Evolutionary conservation across 1,284 basidiomycete species (phyloP).

Genomic region (Pseudozyma flocculosa): DNA sequence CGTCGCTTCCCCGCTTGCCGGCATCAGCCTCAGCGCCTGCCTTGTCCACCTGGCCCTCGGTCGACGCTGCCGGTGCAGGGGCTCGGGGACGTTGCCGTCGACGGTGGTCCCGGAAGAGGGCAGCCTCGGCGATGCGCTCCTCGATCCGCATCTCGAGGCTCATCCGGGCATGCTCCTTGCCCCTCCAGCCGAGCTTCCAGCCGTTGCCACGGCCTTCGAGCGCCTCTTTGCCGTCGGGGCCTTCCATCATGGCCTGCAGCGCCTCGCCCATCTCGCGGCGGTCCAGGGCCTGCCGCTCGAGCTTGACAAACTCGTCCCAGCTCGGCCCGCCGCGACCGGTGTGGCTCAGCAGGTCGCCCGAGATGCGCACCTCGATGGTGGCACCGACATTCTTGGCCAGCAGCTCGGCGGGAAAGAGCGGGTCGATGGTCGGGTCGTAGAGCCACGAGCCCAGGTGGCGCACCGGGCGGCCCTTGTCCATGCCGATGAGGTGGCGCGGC

Average conservation of each 20-base stretch:
- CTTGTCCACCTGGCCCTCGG: too few species aligned
- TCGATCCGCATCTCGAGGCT: slow-evolving; percentile 37
- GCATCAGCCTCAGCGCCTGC: too few species aligned
- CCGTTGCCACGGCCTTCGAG: slow-evolving; percentile 19
- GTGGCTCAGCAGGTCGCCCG: slow-evolving; percentile 36
- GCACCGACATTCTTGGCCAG: slow-evolving; percentile 52
- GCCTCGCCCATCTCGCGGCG: slow-evolving; percentile 19
- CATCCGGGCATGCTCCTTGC: slow-evolving; percentile 48
- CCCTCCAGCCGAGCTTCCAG: slow-evolving; percentile 54
- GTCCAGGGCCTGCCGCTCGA: slow-evolving; percentile 16
- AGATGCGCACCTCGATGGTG: slow-evolving; percentile 54
- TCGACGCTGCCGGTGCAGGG: too few species aligned
- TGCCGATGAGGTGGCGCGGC: slow-evolving; percentile 40
- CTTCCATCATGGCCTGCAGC: slow-evolving; percentile 22
- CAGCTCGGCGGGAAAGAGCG: slow-evolving; percentile 51
- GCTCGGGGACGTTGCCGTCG: too few species aligned
- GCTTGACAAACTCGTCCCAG: slow-evolving; percentile 17
- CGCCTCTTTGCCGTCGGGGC: slow-evolving; percentile 8
- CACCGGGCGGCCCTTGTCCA: slow-evolving; percentile 48
- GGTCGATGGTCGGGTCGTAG: slow-evolving; percentile 46
- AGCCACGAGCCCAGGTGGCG: slow-evolving; percentile 51
- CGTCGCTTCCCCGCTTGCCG: too few species aligned
- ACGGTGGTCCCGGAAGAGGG: slow-evolving; percentile 12
- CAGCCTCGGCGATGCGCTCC: slow-evolving; percentile 24
- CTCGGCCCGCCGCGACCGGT: slow-evolving; percentile 13